Conservation (phyloP, 2,329 filamentous ascomycete species). For the Pseudogymnoascus sp. region DNA sequence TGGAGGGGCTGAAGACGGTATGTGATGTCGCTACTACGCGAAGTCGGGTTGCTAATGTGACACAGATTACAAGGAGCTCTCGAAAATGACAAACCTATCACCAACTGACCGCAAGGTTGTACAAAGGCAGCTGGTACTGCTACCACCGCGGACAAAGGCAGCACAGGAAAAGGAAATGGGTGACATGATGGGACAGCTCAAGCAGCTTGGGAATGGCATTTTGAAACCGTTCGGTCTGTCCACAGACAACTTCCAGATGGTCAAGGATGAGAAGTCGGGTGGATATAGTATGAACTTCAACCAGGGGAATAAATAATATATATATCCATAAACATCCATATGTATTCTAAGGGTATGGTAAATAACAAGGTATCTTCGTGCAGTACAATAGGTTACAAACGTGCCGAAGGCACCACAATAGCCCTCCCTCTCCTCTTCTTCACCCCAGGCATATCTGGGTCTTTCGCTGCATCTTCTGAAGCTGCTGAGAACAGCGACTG, state of each 20-base stretch:
- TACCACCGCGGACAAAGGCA: conserved; percentile 63
- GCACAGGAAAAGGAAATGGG: conserved; percentile 83
- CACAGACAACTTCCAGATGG: conserved; percentile 91
- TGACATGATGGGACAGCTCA: conserved; percentile 97
- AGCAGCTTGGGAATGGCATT: conserved; percentile 82
- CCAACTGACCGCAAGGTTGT: conserved; percentile 61
- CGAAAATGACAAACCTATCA: conserved; percentile 52
- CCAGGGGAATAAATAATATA: conserved; percentile 28
- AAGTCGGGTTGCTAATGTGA: background rate
- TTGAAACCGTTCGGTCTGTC: conserved; percentile 89
- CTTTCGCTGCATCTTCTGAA: conserved; percentile 33
- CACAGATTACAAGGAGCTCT: conserved; percentile 64
- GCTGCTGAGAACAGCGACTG: conserved; percentile 57
- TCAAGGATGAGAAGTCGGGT: conserved; percentile 79
- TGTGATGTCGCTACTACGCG: background rate
- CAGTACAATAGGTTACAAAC: conserved; percentile 34
- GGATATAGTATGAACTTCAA: conserved; percentile 90
- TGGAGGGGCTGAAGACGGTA: conserved; percentile 58
- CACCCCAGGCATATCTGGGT: conserved; percentile 42
- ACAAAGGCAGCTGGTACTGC: conserved; percentile 51
- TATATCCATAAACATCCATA: background rate
- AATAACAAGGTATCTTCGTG: background rate
- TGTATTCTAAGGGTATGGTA: background rate
- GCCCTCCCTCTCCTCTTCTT: conserved; percentile 42
- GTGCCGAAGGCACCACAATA: conserved; percentile 40